Evolutionary conservation across 2,329 filamentous ascomycete species (phyloP), one percentile per base, ranked within the genome.

Genomic region (Fusarium compactum): DNA sequence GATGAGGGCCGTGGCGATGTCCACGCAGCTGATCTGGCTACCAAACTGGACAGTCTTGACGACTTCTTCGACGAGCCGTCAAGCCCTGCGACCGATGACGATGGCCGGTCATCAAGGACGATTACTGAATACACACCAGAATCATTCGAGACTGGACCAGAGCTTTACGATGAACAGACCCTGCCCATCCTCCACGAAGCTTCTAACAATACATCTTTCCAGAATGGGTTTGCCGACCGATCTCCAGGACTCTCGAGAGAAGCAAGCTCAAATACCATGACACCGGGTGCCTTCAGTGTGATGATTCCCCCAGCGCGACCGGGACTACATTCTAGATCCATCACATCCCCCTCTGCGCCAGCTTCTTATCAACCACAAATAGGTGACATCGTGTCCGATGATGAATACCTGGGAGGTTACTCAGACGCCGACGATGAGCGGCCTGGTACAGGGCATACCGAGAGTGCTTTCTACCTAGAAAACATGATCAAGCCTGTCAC

Each of bases 101-200:
- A 91, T 59, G 85, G 86, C 3, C 84, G 86, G 5, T 90, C 90
- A 0, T 89, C 89, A 2, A 83, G 85, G 38, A 91, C 89, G 0
- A 85, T 90, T 18, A 90, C 89, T 0, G 89, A 90, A 76, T 92
- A 90, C 69, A 85, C 88, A 0, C 87, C 87, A 0, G 89, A 90
- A 66, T 86, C 86, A 12, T 90, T 90, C 54, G 92, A 96, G 70
- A 90, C 90, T 2, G 92, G 90, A 14, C 93, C 95, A 24, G 90
- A 93, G 77, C 82, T 98, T 1, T 98, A 98, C 79, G 95, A 98
- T 75, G 94, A 97, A 78, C 93, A 97, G 77, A 97, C 96, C 9
- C 85, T 96, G 14, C 95, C 95, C 0, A 97, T 98, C 54, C 82
- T 98, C 8, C 92, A 96, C 74, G 93, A 96, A 76, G 96, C 94